Evolutionary conservation across 2,329 filamentous ascomycete species (phyloP), one percentile per base, ranked within the genome.

Genomic region (Epicoccum nigrum): DNA sequence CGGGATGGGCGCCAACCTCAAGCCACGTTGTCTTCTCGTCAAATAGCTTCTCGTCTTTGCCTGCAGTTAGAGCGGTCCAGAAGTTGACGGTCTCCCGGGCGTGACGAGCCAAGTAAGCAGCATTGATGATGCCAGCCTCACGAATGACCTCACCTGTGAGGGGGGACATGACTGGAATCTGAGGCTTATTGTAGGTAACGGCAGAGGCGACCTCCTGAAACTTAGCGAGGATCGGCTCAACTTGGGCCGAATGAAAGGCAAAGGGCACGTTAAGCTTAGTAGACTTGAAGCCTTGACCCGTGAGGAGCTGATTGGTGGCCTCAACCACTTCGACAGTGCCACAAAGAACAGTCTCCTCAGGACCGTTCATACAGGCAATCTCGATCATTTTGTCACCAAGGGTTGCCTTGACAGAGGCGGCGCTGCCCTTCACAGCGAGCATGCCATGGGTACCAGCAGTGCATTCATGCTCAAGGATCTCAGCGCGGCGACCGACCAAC

Each of bases 341-440:
- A 54, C 83, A 84, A n/a, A 94, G 77, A 2, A 94, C 90, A 8
- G 86, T 92, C 67, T 91, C 88, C 42, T 84, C 79, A 0, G 86
- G 85, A 0, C 87, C 85, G 61, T 95, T 95, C 68, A 91, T 82
- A 75, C 90, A 94, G 13, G 90, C 87, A 54, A 86, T 74, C 60
- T 83, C 80, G 27, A 74, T 74, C 62, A 77, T 77, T 58, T 76
- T 76, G 48, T 70, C 67, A 15, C 84, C 78, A 53, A 81, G 72
- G 43, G 79, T 79, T 19, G 81, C 78, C 35, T 74, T 78, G 51
- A 86, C 82, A 4, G 80, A 76, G 20, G 84, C 78, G 34, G 63
- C 74, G 45, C 72, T 76, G 39, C 74, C 76, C 70, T 79, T 81
- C 54, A 87, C 81, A 12, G 83, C 82, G 20, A 88, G 69, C 85